A percentile compares a stretch with the other conserved stretches of the same genome.
Evolutionary conservation across 2,329 filamentous ascomycete species (phyloP).

Genomic region (Aspergillus jensenii): DNA sequence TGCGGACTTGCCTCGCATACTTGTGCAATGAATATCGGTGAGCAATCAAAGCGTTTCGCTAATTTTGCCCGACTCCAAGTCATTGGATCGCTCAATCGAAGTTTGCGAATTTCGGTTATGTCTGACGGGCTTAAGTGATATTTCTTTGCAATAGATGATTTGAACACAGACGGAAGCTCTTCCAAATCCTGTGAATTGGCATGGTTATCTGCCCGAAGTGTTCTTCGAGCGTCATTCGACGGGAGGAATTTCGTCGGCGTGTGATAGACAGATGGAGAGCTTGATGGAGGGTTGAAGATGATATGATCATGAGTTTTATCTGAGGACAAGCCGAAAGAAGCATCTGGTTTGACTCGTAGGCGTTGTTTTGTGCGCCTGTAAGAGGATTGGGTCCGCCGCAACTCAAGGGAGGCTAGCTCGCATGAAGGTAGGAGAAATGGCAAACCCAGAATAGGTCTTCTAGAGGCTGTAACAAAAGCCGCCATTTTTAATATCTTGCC

Average conservation of each 20-base stretch:
- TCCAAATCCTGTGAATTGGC: conserved; percentile 21
- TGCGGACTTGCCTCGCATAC: conserved; percentile 55
- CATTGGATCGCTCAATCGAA: conserved; percentile 56
- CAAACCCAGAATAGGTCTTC: conserved; percentile 36
- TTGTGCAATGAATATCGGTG: conserved; percentile 61
- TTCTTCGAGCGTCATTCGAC: conserved; percentile 54
- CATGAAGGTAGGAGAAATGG: conserved; percentile 42
- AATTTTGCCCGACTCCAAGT: conserved; percentile 60
- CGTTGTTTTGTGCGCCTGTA: conserved; percentile 52
- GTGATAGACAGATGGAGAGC: conserved; percentile 62
- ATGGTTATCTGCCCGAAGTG: conserved; percentile 42
- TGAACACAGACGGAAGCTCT: conserved; percentile 51
- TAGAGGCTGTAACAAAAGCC: conserved; percentile 28
- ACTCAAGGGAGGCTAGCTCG: conserved; percentile 31
- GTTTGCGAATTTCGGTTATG: conserved; percentile 58
- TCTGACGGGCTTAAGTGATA: conserved; percentile 60
- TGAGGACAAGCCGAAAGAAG: conserved; percentile 45
- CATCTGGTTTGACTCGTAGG: conserved; percentile 53
- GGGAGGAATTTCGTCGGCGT: conserved; percentile 67
- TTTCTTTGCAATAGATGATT: conserved; percentile 55
- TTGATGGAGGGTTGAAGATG: conserved; percentile 66
- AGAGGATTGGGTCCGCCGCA: conserved; percentile 49
- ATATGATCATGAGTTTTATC: conserved; percentile 52
- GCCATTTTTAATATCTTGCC: conserved; percentile 23
- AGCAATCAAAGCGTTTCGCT: conserved; percentile 64